A percentile compares a stretch with the other conserved stretches of the same genome.
Conservation (phyloP, 495 filamentous ascomycete genomes). For the Emericellopsis terricola region DNA sequence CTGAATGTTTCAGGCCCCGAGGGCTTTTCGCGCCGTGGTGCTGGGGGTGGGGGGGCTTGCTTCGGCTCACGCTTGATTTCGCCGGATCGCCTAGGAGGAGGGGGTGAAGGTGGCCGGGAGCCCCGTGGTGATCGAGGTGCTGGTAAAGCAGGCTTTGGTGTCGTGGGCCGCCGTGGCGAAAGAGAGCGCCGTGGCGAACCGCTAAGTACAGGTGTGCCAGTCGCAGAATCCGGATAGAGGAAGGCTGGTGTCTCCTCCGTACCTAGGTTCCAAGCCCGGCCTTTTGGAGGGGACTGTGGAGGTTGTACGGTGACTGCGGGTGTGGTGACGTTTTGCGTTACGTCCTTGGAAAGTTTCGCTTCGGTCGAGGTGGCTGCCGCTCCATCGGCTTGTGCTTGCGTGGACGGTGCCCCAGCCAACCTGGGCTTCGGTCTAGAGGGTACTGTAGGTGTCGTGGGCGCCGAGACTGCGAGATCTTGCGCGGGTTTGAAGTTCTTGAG, state of each 20-base stretch:
- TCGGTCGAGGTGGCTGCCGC: no score
- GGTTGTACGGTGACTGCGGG: slow-evolving; percentile 59
- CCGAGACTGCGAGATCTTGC: no score
- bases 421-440: slow-evolving; percentile 16
- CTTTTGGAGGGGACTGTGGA: slow-evolving; percentile 53
- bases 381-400: no score
- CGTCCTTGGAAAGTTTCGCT: no score
- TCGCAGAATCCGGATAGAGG: slow-evolving; percentile 26
- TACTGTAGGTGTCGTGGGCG: slow-evolving; percentile 31
- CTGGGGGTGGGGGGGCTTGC: slow-evolving; percentile 42
- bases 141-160: slow-evolving; percentile 18
- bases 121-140: slow-evolving; percentile 17
- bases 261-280: slow-evolving; percentile 14
- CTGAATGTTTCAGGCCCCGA: no score
- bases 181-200: no score
- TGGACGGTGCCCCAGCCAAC: slow-evolving; percentile 6
- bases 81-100: slow-evolving; percentile 33
- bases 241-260: slow-evolving; percentile 20
- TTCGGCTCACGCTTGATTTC: slow-evolving; percentile 26
- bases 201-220: slow-evolving; percentile 21
- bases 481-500: slow-evolving; percentile 27
- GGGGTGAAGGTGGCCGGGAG: slow-evolving; percentile 32
- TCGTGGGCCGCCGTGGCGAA: no score
- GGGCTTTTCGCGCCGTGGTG: slow-evolving; percentile 54
- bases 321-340: no score